Conservation (phyloP, 805 yeast species). For the Wickerhamomyces bovis region DNA sequence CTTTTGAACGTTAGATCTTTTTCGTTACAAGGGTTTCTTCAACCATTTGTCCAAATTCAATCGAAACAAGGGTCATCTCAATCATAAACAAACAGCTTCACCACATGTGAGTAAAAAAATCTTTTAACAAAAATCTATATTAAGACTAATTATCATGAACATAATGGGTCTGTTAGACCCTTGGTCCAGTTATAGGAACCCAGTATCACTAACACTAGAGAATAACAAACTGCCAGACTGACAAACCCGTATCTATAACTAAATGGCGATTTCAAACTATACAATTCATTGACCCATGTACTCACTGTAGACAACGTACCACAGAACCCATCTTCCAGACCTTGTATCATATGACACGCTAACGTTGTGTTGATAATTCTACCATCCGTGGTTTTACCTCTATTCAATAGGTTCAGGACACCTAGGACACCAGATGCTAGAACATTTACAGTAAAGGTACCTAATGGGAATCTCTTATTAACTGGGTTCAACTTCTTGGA, state of each 20-base stretch:
- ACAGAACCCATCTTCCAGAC: slow-evolving; percentile 59
- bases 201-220: slow-evolving; percentile 46
- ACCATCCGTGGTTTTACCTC: slow-evolving; percentile 34
- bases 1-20: not conserved
- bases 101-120: slow-evolving; percentile 4
- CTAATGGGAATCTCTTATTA: slow-evolving; percentile 43
- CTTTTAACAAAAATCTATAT: not conserved
- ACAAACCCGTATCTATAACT: slow-evolving; percentile 46
- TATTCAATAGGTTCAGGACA: slow-evolving; percentile 33
- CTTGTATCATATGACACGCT: slow-evolving; percentile 47
- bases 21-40: not conserved
- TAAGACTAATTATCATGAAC: slow-evolving; percentile 4
- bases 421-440: slow-evolving; percentile 41
- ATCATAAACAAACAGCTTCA: slow-evolving; percentile 10
- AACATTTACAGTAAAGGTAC: slow-evolving; percentile 46
- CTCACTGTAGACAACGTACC: slow-evolving; percentile 72
- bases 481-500: slow-evolving; percentile 43
- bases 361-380: slow-evolving; percentile 27
- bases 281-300: slow-evolving; percentile 69
- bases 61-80: slow-evolving; percentile 3
- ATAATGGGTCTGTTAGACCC: slow-evolving; percentile 32
- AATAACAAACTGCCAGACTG: slow-evolving; percentile 44
- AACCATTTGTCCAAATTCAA: not conserved
- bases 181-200: slow-evolving; percentile 72
- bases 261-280: slow-evolving; percentile 27